These are phyloP conservation scores for Fusarium luffae DNA, from an alignment of 2,329 filamentous ascomycete species.

Conservation along the genomic window DNA sequence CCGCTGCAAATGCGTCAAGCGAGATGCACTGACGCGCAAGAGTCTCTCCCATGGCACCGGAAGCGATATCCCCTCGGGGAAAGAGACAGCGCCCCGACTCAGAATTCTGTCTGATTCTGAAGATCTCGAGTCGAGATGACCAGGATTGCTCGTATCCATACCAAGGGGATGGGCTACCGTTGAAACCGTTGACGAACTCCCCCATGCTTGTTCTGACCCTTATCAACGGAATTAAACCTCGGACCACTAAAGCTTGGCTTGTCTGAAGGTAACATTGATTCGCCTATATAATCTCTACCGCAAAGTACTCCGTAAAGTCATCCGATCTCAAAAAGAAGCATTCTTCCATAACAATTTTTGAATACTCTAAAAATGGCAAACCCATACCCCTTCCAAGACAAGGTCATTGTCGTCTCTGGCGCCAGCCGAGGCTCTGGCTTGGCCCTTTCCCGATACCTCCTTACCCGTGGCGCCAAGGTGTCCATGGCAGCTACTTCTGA, in stretches of 20 bases:
- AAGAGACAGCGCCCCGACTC: conserved; percentile 18
- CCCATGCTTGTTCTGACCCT: neutral
- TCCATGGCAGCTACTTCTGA: conserved; percentile 47
- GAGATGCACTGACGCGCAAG: neutral
- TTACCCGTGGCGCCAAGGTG: conserved; percentile 53
- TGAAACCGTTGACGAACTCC: neutral
- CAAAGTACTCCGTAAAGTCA: neutral
- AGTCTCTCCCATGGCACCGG: conserved; percentile 6
- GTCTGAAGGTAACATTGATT: neutral
- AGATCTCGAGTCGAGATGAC: neutral
- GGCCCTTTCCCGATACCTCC: conserved; percentile 60
- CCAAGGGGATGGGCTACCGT: neutral
- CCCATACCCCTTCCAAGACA: conserved; percentile 49
- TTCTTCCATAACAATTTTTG: neutral
- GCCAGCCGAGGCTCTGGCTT: conserved; percentile 69
- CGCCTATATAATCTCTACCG: conserved; percentile 22
- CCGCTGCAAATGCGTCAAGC: neutral
- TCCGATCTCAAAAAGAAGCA: neutral
- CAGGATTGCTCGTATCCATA: neutral
- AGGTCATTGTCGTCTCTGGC: conserved; percentile 73
- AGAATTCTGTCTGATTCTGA: neutral
- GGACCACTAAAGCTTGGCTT: neutral
- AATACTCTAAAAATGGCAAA: conserved; percentile 30
- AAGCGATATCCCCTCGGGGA: neutral
- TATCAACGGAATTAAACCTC: neutral